Conservation (phyloP, 495 filamentous ascomycete species). For the Lasiosphaeria miniovina region DNA sequence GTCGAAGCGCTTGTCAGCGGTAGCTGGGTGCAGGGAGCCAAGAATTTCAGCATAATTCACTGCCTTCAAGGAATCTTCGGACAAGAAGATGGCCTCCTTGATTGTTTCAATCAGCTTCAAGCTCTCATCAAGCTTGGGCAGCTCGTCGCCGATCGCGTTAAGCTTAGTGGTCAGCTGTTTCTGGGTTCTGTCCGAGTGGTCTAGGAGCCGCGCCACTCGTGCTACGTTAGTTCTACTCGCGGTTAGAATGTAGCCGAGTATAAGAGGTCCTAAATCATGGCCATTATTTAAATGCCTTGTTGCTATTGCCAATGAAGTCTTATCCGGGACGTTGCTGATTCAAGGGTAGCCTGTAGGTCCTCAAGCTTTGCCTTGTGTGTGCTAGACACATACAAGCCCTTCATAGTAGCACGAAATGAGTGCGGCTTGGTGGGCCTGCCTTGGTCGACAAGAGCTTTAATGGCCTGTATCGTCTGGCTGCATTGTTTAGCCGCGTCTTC, state of each 20-base stretch:
- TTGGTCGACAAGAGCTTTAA: not conserved
- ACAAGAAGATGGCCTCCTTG: not conserved
- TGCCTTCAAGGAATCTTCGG: not conserved
- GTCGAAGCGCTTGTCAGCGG: not conserved
- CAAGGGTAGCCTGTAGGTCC: not conserved
- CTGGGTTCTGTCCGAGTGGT: not conserved
- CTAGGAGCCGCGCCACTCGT: not conserved
- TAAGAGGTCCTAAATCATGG: not conserved
- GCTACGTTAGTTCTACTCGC: not conserved
- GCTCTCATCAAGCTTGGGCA: not conserved
- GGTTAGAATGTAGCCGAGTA: not conserved
- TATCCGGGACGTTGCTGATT: not conserved
- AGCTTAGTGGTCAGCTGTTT: not conserved
- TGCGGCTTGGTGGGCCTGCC: not conserved
- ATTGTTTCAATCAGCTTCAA: not conserved
- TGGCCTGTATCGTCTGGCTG: not conserved
- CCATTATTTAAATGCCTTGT: not conserved
- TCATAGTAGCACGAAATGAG: not conserved
- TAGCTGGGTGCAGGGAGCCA: not conserved
- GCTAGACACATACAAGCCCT: not conserved
- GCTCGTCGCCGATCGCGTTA: not conserved
- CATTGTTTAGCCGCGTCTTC: not conserved
- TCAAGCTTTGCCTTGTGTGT: not conserved
- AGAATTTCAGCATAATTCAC: not conserved
- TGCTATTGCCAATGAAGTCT: not conserved